phyloP scores from a whole-genome alignment of 2,329 filamentous ascomycete species.

The Pezicula carpinea region DNA sequence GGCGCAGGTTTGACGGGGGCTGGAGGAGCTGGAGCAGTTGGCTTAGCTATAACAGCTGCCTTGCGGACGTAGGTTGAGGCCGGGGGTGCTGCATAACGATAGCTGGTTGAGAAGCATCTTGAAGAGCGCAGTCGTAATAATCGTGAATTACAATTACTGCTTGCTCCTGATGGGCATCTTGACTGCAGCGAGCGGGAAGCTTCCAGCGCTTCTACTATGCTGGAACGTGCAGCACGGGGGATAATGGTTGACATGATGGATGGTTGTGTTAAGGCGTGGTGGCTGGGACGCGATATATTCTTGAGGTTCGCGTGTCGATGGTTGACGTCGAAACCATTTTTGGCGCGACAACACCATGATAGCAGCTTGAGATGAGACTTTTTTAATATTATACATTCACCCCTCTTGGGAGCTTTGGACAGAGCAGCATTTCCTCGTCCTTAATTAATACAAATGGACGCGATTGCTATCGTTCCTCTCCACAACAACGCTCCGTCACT shows the following conservation, averaged over 20 bases:
- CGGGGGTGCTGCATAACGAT: slow-evolving; percentile 18
- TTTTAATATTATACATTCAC: background rate
- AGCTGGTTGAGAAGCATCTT: slow-evolving; percentile 18
- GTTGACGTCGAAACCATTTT: background rate
- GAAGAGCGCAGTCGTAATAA: slow-evolving; percentile 1
- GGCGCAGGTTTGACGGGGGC: slow-evolving; percentile 14
- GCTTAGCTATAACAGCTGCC: slow-evolving; percentile 8
- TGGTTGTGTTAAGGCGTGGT: slow-evolving; percentile 10
- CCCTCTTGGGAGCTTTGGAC: background rate
- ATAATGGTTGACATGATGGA: slow-evolving; percentile 15
- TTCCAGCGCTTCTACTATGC: slow-evolving; percentile 10
- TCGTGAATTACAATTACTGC: background rate
- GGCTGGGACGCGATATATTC: slow-evolving; percentile 10
- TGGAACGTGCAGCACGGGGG: slow-evolving; percentile 19
- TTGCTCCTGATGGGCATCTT: background rate
- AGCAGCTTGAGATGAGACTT: background rate
- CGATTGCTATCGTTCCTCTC: slow-evolving; percentile 10
- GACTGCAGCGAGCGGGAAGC: slow-evolving; percentile 5
- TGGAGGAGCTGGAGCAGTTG: slow-evolving; percentile 12
- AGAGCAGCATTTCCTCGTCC: background rate
- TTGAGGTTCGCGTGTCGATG: slow-evolving; percentile 8
- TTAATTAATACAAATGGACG: background rate
- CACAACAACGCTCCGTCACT: slow-evolving; percentile 4
- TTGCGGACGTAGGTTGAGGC: slow-evolving; percentile 20
- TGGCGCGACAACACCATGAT: slow-evolving; percentile 6